These are phyloP conservation scores for Solanum habrochaites DNA, from an alignment of 257 asterid genomes.

Conservation along the genomic window DNA sequence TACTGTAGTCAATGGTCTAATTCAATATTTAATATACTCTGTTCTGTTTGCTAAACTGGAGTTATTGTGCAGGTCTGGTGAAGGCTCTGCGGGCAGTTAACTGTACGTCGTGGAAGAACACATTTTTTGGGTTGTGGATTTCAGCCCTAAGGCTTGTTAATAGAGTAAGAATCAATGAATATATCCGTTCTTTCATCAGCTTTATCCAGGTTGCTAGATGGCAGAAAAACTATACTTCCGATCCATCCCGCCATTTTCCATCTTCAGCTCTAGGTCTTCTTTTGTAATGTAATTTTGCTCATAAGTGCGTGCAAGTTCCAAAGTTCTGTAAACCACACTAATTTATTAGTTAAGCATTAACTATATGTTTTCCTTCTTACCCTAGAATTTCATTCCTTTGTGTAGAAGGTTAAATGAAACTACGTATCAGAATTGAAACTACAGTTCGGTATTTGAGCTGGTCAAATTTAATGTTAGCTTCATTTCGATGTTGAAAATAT, in stretches of 20 bases:
- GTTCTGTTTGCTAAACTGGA: conserved; percentile 1
- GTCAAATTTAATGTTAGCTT: not conserved
- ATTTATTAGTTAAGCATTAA: not conserved
- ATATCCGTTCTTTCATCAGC: not conserved
- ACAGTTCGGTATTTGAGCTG: not conserved
- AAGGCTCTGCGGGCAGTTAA: conserved; percentile 84
- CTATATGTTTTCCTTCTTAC: not conserved
- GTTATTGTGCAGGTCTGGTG: conserved; percentile 57
- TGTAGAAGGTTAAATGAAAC: not conserved
- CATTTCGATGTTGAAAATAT: not conserved
- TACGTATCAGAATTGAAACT: not conserved
- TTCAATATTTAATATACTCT: not conserved
- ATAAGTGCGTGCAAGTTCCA: not conserved
- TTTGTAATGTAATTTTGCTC: not conserved
- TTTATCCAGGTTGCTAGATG: not conserved
- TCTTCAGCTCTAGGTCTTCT: not conserved
- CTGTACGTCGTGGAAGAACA: conserved; percentile 77
- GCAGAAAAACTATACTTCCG: not conserved
- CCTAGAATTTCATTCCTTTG: not conserved
- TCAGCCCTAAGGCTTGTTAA: conserved; percentile 87
- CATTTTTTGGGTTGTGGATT: conserved; percentile 94
- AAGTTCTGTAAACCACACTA: not conserved
- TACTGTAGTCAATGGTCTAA: not conserved
- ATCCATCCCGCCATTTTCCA: not conserved
- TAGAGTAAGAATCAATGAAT: conserved; percentile 49